These are phyloP conservation scores for Beauveria asiatica DNA, from an alignment of 2,329 filamentous ascomycete genomes.

Conservation along the genomic window DNA sequence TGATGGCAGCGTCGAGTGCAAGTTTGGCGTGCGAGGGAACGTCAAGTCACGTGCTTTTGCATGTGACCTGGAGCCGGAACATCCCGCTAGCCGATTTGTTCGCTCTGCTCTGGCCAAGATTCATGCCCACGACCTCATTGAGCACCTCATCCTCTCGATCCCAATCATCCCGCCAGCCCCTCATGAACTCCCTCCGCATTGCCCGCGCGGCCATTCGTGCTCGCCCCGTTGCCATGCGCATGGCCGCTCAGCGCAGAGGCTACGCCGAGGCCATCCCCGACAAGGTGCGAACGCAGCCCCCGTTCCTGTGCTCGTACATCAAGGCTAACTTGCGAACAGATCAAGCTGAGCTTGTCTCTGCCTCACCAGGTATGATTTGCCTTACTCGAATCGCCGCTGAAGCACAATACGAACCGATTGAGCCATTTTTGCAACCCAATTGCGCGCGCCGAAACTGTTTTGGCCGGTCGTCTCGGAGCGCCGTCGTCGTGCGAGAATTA, in stretches of 20 bases:
- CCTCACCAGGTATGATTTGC: slow-evolving; percentile 83
- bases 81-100: slow-evolving; percentile 32
- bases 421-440: slow-evolving; percentile 21
- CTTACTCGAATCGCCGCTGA: background rate
- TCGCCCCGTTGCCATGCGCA: slow-evolving; percentile 67
- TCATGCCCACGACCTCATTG: slow-evolving; percentile 36
- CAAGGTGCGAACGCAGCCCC: slow-evolving; percentile 46
- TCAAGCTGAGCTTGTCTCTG: slow-evolving; percentile 95
- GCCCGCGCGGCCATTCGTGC: slow-evolving; percentile 83
- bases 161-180: slow-evolving; percentile 38
- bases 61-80: slow-evolving; percentile 30
- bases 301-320: background rate
- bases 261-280: slow-evolving; percentile 84
- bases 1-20: too few relatives aligned
- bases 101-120: slow-evolving; percentile 36
- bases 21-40: too few relatives aligned
- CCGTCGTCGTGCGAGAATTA: slow-evolving; percentile 9
- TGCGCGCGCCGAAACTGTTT: slow-evolving; percentile 13
- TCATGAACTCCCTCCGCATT: slow-evolving; percentile 92
- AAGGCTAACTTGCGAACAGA: slow-evolving; percentile 38
- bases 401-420: slow-evolving; percentile 11
- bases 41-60: slow-evolving; percentile 22
- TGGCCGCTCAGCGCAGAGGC: slow-evolving; percentile 73
- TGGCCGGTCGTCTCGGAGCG: slow-evolving; percentile 10
- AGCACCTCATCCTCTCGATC: slow-evolving; percentile 37